Conservation (phyloP, 2,329 filamentous ascomycete species). For the Aspergillus eucalypticola region DNA sequence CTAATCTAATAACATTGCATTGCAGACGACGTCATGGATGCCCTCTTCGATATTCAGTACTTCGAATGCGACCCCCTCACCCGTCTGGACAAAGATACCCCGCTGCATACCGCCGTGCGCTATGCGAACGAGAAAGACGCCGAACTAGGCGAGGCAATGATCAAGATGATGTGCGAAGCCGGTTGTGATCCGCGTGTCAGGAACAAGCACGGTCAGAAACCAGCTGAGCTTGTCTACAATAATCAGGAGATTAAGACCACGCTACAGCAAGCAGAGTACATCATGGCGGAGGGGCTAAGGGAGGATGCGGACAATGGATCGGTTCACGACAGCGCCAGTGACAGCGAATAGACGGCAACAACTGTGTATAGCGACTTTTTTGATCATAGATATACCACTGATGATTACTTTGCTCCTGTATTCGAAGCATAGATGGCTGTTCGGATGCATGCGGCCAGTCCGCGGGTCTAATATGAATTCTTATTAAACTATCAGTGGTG, state of each 20-base stretch:
- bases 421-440: slow-evolving; percentile 4
- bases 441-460: not conserved
- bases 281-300: slow-evolving; percentile 47
- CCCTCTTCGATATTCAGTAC: slow-evolving; percentile 49
- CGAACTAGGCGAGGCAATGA: slow-evolving; percentile 46
- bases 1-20: not conserved
- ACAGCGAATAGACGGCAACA: slow-evolving; percentile 36
- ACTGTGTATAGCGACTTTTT: slow-evolving; percentile 7
- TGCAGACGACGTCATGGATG: slow-evolving; percentile 50
- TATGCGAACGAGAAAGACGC: slow-evolving; percentile 50
- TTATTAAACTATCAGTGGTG: not conserved
- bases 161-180: slow-evolving; percentile 52
- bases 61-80: slow-evolving; percentile 52
- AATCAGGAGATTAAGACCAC: slow-evolving; percentile 44
- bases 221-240: slow-evolving; percentile 47
- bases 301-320: slow-evolving; percentile 37
- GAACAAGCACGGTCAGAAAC: slow-evolving; percentile 51
- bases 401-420: slow-evolving; percentile 14
- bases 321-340: slow-evolving; percentile 42
- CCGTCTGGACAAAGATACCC: slow-evolving; percentile 48
- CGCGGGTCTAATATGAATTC: not conserved
- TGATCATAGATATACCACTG: slow-evolving; percentile 23
- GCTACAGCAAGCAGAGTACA: slow-evolving; percentile 50
- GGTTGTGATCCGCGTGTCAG: slow-evolving; percentile 51
- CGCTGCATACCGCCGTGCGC: slow-evolving; percentile 47